Base-by-base conservation (phyloP, 768 basidiomycete species). In the Leucosporidium creatinivorum region DNA sequence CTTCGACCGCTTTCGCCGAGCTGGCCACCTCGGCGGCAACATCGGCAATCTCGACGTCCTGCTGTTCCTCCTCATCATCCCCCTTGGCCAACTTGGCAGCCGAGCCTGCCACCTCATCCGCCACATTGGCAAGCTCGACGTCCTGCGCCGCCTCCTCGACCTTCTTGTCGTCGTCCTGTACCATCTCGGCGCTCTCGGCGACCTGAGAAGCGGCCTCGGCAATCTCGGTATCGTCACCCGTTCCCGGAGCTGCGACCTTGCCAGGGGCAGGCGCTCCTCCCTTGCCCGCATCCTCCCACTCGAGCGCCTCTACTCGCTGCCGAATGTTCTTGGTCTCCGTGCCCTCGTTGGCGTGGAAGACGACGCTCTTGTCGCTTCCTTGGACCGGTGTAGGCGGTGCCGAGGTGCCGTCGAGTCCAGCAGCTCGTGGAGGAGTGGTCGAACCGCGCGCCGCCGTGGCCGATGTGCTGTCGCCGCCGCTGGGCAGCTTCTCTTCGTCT, bases 271-370 rank as follows among this genome's bases (percentile, higher is more conserved):
- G 26, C 6, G 25, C 58, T 28, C 39, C 39, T 15, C 44, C 58
- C 48, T 50, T 30, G 60, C 60, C 48, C 3, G 8, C 39, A 25
- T 61, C 60, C n/a, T 61, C 60, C 60, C 60, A 61, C 30, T 61
- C 60, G 49, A 66, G 65, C 63, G 67, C 67, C 44, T 65, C 65
- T n/a, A 72, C 70, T 8, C 70, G 62, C 58, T 72, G 67, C 15
- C 70, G 61, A 17, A 72, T 63, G 44, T 61, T 51, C 51, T 54
- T 61, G n/a, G 70, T 72, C 18, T 72, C 70, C 50, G 69, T 72
- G 39, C 70, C 65, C 49, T 72, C 70, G 1, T 58, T 26, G 33
- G n/a, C 54, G 59, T 5, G 67, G 36, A 2, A 47, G 19, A 1
- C 62, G 4, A 5, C 62, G 58, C 13, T 30, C 44, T 15, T 54